Evolutionary conservation across 305 asterid species (phyloP).

Genomic region (Fraxinus latifolia): DNA sequence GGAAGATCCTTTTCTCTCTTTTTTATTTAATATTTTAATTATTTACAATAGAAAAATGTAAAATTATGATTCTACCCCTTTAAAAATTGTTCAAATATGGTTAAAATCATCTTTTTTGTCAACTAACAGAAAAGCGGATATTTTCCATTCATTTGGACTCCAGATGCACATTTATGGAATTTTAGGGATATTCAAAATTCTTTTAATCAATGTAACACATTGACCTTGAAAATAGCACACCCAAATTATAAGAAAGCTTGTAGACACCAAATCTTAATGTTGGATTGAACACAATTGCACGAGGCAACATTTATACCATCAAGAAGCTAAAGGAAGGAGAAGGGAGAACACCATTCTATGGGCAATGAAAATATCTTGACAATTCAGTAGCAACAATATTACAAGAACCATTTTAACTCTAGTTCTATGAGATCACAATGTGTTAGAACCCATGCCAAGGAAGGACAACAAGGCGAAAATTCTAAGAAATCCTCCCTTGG

Average conservation of each 20-base stretch:
- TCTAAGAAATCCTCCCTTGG: slow-evolving; percentile 32
- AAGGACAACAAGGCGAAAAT: slow-evolving; percentile 1
- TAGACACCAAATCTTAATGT: neutral
- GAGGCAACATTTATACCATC: neutral
- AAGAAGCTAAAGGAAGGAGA: neutral
- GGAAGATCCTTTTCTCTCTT: too few species aligned
- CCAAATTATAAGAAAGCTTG: neutral
- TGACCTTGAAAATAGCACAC: neutral
- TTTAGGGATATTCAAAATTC: neutral
- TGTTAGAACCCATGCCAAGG: slow-evolving; percentile 22
- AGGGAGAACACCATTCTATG: slow-evolving; percentile 15
- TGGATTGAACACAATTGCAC: neutral
- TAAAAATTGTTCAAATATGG: neutral
- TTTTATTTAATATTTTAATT: too few species aligned
- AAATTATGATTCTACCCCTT: neutral
- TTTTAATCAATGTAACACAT: neutral
- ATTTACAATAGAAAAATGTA: too few species aligned
- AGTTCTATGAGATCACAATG: slow-evolving; percentile 41
- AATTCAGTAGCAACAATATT: neutral
- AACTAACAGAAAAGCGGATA: neutral
- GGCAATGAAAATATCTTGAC: slow-evolving; percentile 17
- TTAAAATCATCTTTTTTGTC: neutral
- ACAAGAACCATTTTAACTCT: slow-evolving; percentile 9
- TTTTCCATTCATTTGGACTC: neutral
- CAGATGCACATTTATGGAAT: too few species aligned